These are phyloP conservation scores for Fusarium armeniacum DNA, from an alignment of 2,329 filamentous ascomycete genomes.

Conservation along the genomic window DNA sequence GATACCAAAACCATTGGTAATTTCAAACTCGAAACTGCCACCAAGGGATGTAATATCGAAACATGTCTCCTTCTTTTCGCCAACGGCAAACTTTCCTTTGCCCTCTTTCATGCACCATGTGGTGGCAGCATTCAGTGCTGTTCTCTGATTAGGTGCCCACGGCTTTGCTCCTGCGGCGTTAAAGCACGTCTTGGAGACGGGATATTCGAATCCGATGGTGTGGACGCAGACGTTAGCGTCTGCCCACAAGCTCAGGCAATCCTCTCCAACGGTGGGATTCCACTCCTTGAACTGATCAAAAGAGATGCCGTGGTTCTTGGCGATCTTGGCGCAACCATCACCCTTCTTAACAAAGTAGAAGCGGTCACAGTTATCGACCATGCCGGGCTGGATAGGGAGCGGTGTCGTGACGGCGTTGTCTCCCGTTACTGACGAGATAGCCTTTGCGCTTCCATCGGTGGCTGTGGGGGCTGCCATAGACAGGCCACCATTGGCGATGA, in stretches of 20 bases:
- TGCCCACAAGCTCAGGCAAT: slow-evolving; percentile 12
- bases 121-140: too few species aligned
- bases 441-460: neutral
- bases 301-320: slow-evolving; percentile 6
- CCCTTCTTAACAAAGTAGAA: slow-evolving; percentile 14
- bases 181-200: slow-evolving; percentile 1
- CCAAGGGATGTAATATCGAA: neutral
- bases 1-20: slow-evolving; percentile 24
- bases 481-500: neutral
- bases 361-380: slow-evolving; percentile 21
- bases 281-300: slow-evolving; percentile 5
- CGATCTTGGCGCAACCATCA: neutral
- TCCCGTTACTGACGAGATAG: neutral
- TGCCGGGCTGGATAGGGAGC: slow-evolving; percentile 17
- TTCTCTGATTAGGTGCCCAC: slow-evolving; percentile 28
- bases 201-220: slow-evolving; percentile 15
- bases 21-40: slow-evolving; percentile 18
- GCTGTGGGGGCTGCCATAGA: neutral
- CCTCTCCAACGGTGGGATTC: slow-evolving; percentile 6
- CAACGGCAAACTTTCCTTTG: neutral
- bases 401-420: slow-evolving; percentile 23
- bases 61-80: slow-evolving; percentile 19
- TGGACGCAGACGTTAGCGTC: slow-evolving; percentile 16
- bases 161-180: neutral
- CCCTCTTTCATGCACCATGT: too few species aligned